A percentile compares a stretch with the other conserved stretches of the same genome.
Evolutionary conservation across 306 rosid genomes (phyloP).

Genomic region (Trifolium repens): DNA sequence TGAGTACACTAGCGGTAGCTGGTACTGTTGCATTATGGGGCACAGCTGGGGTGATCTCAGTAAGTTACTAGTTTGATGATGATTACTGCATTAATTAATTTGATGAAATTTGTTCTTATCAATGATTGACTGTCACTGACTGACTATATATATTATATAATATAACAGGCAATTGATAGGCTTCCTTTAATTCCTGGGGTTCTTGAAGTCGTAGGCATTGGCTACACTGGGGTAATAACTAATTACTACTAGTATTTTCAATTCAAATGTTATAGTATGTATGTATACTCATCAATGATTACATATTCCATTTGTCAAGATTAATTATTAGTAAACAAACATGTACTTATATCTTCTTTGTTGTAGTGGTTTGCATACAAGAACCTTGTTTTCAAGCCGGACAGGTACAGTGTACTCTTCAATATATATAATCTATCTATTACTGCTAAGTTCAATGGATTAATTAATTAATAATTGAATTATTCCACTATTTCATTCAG

Average conservation of each 20-base stretch:
- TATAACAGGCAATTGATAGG: slow-evolving; percentile 87
- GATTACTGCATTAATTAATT: too few species aligned
- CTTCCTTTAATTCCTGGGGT: slow-evolving; percentile 90
- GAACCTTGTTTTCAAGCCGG: slow-evolving; percentile 78
- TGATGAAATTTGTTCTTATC: too few species aligned
- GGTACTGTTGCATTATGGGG: slow-evolving; percentile 74
- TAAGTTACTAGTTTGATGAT: slow-evolving; percentile 22
- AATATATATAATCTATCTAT: not conserved
- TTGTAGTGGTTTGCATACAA: slow-evolving; percentile 88
- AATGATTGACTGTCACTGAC: too few species aligned
- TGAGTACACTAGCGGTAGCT: slow-evolving; percentile 73
- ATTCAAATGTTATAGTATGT: too few species aligned
- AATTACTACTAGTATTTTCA: not conserved
- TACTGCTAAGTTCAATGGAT: not conserved
- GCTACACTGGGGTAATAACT: slow-evolving; percentile 74
- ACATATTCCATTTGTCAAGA: too few species aligned
- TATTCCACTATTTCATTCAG: slow-evolving; percentile 58
- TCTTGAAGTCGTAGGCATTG: slow-evolving; percentile 93
- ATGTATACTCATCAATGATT: too few species aligned
- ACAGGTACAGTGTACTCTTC: slow-evolving; percentile 50
- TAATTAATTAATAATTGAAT: not conserved
- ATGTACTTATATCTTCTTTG: slow-evolving; percentile 1
- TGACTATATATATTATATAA: not conserved
- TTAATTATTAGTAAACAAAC: too few species aligned
- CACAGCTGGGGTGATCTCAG: slow-evolving; percentile 74